A percentile compares a stretch with the other conserved stretches of the same genome.
phyloP scores from a whole-genome alignment of 148 eudicot genomes.

The Vaccinium macrocarpon region DNA sequence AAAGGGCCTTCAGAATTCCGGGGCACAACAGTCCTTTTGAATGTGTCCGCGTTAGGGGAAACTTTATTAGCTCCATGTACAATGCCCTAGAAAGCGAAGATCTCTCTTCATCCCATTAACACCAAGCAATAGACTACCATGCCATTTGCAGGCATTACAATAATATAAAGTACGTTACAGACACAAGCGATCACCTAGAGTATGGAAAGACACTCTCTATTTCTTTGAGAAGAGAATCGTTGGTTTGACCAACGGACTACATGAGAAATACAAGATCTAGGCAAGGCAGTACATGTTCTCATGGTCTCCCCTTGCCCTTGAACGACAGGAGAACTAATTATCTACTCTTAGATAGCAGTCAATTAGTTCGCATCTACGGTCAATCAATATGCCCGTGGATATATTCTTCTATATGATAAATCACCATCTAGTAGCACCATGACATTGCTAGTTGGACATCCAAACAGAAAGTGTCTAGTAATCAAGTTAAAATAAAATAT shows the following conservation, averaged over 20 bases:
- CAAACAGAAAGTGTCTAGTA: background rate
- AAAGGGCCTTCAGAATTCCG: background rate
- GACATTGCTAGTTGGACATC: background rate
- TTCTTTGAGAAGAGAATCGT: background rate
- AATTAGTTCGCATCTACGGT: background rate
- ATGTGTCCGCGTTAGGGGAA: background rate
- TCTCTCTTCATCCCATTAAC: background rate
- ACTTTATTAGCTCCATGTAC: background rate
- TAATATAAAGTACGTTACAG: background rate
- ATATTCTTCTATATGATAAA: conserved; percentile 7
- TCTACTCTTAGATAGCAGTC: background rate
- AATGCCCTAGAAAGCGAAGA: background rate
- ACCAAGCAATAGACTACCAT: background rate
- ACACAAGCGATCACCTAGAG: background rate
- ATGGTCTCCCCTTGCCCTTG: background rate
- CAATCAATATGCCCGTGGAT: conserved; percentile 7
- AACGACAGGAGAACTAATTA: background rate
- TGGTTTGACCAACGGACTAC: background rate
- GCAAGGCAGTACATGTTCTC: background rate
- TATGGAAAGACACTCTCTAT: background rate
- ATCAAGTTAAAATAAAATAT: background rate
- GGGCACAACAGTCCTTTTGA: background rate
- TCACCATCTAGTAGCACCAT: conserved; percentile 3
- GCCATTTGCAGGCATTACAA: background rate
- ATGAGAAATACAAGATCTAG: background rate